phyloP scores from a whole-genome alignment of 208 protist genomes.

The Porcisia deanei region DNA sequence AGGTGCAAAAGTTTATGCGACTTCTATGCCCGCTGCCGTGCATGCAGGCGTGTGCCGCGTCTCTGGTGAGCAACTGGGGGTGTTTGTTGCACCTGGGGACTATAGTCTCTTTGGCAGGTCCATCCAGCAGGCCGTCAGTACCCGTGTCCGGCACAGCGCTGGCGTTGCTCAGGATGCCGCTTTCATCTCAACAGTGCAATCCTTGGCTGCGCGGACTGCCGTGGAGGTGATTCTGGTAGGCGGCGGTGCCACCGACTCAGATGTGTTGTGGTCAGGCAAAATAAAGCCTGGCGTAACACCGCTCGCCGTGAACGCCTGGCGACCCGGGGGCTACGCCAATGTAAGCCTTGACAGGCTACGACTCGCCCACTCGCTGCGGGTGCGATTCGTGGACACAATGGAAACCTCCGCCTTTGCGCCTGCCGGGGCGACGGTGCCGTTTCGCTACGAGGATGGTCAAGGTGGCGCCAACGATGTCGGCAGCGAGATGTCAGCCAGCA shows the following conservation, averaged over 20 bases:
- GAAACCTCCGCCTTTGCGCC: conserved; percentile 15
- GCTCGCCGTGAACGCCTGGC: conserved; percentile 19
- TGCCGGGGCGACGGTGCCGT: not conserved
- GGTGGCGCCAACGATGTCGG: not conserved
- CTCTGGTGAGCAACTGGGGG: not conserved
- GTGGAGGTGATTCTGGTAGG: conserved; percentile 20
- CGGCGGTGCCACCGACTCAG: not conserved
- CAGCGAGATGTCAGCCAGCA: not conserved
- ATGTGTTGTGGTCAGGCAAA: conserved; percentile 15
- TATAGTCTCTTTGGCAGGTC: conserved; percentile 18
- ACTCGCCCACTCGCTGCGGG: conserved; percentile 17
- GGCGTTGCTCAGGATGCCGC: conserved; percentile 11
- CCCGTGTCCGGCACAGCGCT: conserved; percentile 21
- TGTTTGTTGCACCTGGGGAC: conserved; percentile 9
- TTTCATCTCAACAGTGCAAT: conserved; percentile 11
- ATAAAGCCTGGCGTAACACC: conserved; percentile 12
- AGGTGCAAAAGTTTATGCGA: not conserved
- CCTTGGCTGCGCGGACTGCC: conserved; percentile 6
- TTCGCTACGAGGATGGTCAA: not conserved
- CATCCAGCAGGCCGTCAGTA: conserved; percentile 10
- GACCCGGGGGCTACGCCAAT: conserved; percentile 14
- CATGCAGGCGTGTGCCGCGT: conserved; percentile 24
- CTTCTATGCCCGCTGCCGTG: not conserved
- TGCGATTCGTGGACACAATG: conserved; percentile 14
- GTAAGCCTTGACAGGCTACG: conserved; percentile 8